These are phyloP conservation scores for Glycine latifolia DNA, from an alignment of 306 rosid genomes.

Conservation along the genomic window DNA sequence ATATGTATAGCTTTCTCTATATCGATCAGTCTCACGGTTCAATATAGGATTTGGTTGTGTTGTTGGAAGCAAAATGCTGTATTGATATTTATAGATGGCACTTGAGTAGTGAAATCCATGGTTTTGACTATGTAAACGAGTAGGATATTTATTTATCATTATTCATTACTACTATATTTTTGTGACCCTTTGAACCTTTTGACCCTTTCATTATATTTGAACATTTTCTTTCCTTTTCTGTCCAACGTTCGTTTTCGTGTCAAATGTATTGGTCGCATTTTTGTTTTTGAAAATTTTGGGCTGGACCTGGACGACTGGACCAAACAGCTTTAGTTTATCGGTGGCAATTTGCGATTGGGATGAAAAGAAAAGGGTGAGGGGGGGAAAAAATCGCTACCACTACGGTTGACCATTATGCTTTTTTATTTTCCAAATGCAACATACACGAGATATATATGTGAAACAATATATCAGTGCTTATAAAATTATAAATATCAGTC, in stretches of 20 bases:
- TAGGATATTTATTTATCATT: slow-evolving; percentile 1
- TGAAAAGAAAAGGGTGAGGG: not conserved
- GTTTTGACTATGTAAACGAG: slow-evolving; percentile 53
- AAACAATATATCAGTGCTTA: not conserved
- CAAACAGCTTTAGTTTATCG: not conserved
- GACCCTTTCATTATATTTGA: slow-evolving; percentile 37
- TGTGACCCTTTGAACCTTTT: slow-evolving; percentile 29
- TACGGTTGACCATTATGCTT: not conserved
- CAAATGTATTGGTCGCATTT: slow-evolving; percentile 31
- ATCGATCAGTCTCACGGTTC: not conserved
- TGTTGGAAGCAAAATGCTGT: not conserved
- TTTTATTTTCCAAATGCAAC: not conserved
- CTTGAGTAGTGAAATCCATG: slow-evolving; percentile 38
- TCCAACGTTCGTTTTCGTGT: slow-evolving; percentile 40
- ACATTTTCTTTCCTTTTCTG: not conserved
- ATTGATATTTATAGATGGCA: slow-evolving; percentile 57
- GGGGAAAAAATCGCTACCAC: not conserved
- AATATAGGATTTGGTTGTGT: slow-evolving; percentile 28
- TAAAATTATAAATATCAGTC: not conserved
- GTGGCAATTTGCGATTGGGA: not conserved
- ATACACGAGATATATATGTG: not conserved
- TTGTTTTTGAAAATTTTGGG: not conserved
- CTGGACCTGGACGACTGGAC: slow-evolving; percentile 5
- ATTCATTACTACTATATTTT: not conserved
- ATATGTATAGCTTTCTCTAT: not conserved